Evolutionary conservation across 441 rosid genomes (phyloP), one percentile per base, ranked within the genome.

Genomic region (Gossypium gossypioides): DNA sequence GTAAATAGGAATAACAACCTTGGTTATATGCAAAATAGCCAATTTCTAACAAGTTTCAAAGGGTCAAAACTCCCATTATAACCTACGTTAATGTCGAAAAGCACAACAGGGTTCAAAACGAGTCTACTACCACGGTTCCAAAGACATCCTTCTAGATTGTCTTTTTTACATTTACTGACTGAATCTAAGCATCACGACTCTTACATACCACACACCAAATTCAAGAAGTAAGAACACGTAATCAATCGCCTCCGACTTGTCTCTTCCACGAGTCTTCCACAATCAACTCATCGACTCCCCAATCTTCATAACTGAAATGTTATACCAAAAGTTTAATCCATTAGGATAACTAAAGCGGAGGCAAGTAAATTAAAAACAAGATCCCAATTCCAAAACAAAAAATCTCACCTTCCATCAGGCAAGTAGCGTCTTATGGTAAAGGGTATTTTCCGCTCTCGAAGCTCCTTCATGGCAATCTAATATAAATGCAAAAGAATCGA

Each of bases 181-280:
- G 24, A 64, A 42, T 42, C 54, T 6, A 13, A 12, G 15, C 21
- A 13, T 62, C 24, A 19, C 0, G 44, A 29, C 46, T 40, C 16
- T 12, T 63, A 3, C 50, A 63, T 19, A 64, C 18, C 54, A 64
- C 69, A 42, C 34, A n/a, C 37, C 21, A 0, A 37, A 6, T 4
- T 22, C 55, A 0, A 65, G 19, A 42, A 44, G 34, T 64, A 34
- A 18, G 50, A 22, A 21, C 52, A 42, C 19, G 8, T 21, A 24
- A 59, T 82, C 81, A 89, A 74, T 88, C 92, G 18, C 98, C 96
- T 42, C 97, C 96, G 2, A 91, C 96, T 77, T 93, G 98, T 75
- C 96, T 86, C 85, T 91, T 91, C 97, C 97, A 93, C 0, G 96
- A 91, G 81, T 91, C 98, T 75, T 93, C 97, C 56, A 90, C 97